Base-by-base conservation (phyloP, 2,329 filamentous ascomycete species). In the Epichloe amarillans region DNA sequence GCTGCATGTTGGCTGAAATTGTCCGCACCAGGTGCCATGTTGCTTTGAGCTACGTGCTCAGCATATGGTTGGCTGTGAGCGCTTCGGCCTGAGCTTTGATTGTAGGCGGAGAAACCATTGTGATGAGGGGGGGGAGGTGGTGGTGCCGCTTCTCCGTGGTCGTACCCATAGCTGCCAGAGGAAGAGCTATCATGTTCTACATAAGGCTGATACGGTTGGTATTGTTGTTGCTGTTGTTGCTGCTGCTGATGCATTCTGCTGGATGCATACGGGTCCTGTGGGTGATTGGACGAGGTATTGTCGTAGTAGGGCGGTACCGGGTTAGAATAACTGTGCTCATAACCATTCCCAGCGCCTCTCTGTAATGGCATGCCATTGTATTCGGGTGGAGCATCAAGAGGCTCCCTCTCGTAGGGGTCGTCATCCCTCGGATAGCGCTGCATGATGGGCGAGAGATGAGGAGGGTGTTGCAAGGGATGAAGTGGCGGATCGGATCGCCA, bases 1-100 rank as follows among this genome's bases (percentile, higher is more conserved):
- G 75, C 72, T 15, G 83, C 79, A 39, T 71, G 65, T 47, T 79
- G 72, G 53, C 82, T 74, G 56, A 83, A 79, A 62, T 87, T 86
- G 66, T 88, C 82, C 54, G 79, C 74, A 36, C 79, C 82, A 2
- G 80, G 79, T 1, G 81, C 84, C 51, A 72, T 67, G 59, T 68
- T 73, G 56, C 62, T 57, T 7, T 53, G 53, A 21, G 55, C 54
- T 40, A 45, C 43, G 7, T 53, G 57, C 26, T 57, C 54, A 17
- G 52, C 56, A 54, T 63, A 62, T 57, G 55, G 55, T 46, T 53
- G 46, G 40, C 60, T 49, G 52, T 58, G 62, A 56, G 63, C 43
- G 42, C 49, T 53, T 47, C 52, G 53, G 46, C 55, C 47, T 15
- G 53, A 43, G 33, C 52, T 44, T 30, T 50, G 47, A 43, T 51